phyloP scores from a whole-genome alignment of 192 early-diverging fungal genomes.

The Phycomyces blakesleeanus region DNA sequence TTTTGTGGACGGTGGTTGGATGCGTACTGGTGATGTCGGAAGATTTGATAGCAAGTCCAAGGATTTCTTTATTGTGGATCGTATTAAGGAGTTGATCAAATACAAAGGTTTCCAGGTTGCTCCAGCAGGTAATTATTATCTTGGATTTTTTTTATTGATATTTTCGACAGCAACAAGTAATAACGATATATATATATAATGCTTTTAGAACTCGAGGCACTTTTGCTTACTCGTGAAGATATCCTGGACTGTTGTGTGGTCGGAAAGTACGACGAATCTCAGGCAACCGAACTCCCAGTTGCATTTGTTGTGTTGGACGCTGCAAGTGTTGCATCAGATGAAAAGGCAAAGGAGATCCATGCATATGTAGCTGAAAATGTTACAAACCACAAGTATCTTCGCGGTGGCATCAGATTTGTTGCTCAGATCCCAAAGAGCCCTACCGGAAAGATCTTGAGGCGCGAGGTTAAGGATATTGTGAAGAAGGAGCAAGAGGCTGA shows the following conservation, averaged over 20 bases:
- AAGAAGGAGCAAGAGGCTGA: no score
- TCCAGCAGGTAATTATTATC: slow-evolving; percentile 47
- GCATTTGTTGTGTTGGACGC: slow-evolving; percentile 73
- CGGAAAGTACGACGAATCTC: slow-evolving; percentile 56
- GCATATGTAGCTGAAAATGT: slow-evolving; percentile 55
- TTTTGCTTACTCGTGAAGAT: slow-evolving; percentile 37
- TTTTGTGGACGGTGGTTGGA: slow-evolving; percentile 37
- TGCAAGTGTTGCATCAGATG: slow-evolving; percentile 27
- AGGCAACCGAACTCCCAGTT: slow-evolving; percentile 74
- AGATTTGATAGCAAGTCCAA: slow-evolving; percentile 43
- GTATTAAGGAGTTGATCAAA: slow-evolving; percentile 80
- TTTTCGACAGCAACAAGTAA: no score
- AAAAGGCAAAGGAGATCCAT: slow-evolving; percentile 42
- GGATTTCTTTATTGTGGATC: slow-evolving; percentile 65
- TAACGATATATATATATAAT: no score
- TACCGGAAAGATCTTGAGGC: slow-evolving; percentile 82
- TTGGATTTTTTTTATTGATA: not conserved
- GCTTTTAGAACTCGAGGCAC: slow-evolving; percentile 60
- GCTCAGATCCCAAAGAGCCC: slow-evolving; percentile 73
- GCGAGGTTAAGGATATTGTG: slow-evolving; percentile 48
- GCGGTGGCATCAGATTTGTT: slow-evolving; percentile 77
- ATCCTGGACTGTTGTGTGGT: slow-evolving; percentile 73
- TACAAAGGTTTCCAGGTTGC: slow-evolving; percentile 75
- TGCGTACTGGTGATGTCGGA: slow-evolving; percentile 61
- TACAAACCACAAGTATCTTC: slow-evolving; percentile 72